Conservation (phyloP, 2,329 filamentous ascomycete genomes). For the Colletotrichum plurivorum region DNA sequence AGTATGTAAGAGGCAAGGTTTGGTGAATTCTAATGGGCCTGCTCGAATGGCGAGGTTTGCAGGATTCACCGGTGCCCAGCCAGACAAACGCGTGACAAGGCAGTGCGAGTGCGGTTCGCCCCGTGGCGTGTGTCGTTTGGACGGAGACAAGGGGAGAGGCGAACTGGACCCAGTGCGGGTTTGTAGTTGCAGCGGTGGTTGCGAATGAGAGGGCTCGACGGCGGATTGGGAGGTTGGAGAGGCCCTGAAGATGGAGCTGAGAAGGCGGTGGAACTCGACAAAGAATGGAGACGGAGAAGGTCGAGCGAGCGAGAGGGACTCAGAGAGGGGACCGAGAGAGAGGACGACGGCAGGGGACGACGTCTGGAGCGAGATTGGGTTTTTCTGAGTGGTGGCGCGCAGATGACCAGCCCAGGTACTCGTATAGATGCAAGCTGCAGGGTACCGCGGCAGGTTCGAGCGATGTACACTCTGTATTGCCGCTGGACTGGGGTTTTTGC, state of each 20-base stretch:
- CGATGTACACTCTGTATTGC: conserved; percentile 1
- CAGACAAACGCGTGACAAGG: conserved; percentile 37
- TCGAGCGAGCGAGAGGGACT: conserved; percentile 13
- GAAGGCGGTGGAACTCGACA: conserved; percentile 18
- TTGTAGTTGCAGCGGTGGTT: conserved; percentile 7
- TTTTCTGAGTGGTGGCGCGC: conserved; percentile 24
- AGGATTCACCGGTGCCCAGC: conserved; percentile 32
- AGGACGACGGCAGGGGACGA: conserved; percentile 16
- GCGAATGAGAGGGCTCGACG: conserved; percentile 13
- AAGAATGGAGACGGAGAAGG: conserved; percentile 20
- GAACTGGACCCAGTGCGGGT: conserved; percentile 25
- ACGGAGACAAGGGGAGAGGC: conserved; percentile 15
- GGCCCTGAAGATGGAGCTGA: conserved; percentile 9
- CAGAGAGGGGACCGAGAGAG: background rate
- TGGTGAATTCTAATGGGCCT: conserved; percentile 18
- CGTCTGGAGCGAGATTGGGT: conserved; percentile 31
- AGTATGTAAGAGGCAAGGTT: conserved; percentile 22
- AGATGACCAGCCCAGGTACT: conserved; percentile 26
- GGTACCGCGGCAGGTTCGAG: conserved; percentile 34
- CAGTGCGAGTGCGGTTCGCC: conserved; percentile 32
- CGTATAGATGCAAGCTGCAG: conserved; percentile 34
- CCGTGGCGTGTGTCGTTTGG: conserved; percentile 39
- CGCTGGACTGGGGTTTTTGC: conserved; percentile 20
- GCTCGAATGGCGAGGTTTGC: conserved; percentile 33
- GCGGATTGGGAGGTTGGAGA: conserved; percentile 4